phyloP scores from a whole-genome alignment of 2,329 filamentous ascomycete species.

The Pyricularia grisea region DNA sequence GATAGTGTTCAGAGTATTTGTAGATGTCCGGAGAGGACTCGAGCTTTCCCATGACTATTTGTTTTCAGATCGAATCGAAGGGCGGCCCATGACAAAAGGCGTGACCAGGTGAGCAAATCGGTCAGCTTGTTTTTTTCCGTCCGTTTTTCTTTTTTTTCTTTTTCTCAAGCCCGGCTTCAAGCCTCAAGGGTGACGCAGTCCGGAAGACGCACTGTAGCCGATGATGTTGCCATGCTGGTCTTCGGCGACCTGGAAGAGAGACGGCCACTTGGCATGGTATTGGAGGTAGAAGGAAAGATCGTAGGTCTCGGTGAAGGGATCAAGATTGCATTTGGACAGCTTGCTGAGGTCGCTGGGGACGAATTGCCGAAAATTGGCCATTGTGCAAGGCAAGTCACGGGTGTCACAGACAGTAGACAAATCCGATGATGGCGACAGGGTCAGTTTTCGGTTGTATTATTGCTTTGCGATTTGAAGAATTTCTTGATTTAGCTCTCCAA shows the following conservation, averaged over 20 bases:
- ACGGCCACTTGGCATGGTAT: conserved; percentile 93
- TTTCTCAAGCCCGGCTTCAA: background rate
- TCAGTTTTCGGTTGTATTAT: background rate
- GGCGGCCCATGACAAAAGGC: conserved; percentile 1
- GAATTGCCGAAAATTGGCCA: conserved; percentile 84
- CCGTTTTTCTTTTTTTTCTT: background rate
- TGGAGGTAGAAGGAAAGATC: conserved; percentile 91
- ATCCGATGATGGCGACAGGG: background rate
- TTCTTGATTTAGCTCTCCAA: background rate
- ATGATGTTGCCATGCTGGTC: conserved; percentile 81
- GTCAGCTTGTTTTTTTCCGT: background rate
- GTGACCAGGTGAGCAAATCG: background rate
- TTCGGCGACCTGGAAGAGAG: conserved; percentile 86
- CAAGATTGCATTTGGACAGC: conserved; percentile 90
- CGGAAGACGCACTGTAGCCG: conserved; percentile 66
- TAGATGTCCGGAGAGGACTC: conserved; percentile 74
- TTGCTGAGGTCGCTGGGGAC: conserved; percentile 74
- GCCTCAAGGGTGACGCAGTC: background rate
- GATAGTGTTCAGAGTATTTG: conserved; percentile 73
- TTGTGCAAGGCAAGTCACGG: conserved; percentile 23
- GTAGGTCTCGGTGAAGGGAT: conserved; percentile 96
- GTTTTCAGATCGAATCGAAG: background rate
- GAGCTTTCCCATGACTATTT: conserved; percentile 89
- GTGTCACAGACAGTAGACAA: background rate
- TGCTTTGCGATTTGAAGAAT: background rate